These are phyloP conservation scores for Xylaria sp. DNA, from an alignment of 2,329 filamentous ascomycete species.

Conservation along the genomic window DNA sequence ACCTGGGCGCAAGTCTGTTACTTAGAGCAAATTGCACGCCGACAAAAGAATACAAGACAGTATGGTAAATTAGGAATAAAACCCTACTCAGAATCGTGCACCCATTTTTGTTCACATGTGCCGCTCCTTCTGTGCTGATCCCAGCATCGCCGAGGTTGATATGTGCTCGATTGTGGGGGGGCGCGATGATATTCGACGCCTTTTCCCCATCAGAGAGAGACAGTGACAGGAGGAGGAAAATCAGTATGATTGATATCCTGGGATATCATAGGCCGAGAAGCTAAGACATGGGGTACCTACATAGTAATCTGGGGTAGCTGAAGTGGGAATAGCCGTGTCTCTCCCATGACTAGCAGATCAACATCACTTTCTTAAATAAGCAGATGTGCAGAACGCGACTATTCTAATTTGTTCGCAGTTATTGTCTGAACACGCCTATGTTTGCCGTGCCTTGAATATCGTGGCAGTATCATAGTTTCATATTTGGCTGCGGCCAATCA, in stretches of 20 bases:
- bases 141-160: not conserved
- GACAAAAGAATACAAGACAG: not conserved
- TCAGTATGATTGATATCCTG: not conserved
- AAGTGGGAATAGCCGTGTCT: not conserved
- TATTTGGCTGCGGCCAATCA: too few species aligned
- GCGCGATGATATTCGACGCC: not conserved
- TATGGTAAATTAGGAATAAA: not conserved
- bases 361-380: not conserved
- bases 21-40: not conserved
- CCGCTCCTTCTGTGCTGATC: too few species aligned
- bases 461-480: not conserved
- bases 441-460: not conserved
- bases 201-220: not conserved
- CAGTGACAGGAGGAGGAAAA: slow-evolving; percentile 4
- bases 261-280: not conserved
- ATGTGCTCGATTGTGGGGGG: slow-evolving; percentile 9
- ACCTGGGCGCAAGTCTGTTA: not conserved
- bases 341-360: not conserved
- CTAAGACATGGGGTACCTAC: not conserved
- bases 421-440: not conserved
- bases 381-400: not conserved
- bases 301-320: not conserved
- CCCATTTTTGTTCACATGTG: not conserved
- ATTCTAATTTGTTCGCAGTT: not conserved
- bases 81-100: not conserved